These are phyloP conservation scores for Lactarius trivialis DNA, from an alignment of 768 basidiomycete species.

Conservation along the genomic window DNA sequence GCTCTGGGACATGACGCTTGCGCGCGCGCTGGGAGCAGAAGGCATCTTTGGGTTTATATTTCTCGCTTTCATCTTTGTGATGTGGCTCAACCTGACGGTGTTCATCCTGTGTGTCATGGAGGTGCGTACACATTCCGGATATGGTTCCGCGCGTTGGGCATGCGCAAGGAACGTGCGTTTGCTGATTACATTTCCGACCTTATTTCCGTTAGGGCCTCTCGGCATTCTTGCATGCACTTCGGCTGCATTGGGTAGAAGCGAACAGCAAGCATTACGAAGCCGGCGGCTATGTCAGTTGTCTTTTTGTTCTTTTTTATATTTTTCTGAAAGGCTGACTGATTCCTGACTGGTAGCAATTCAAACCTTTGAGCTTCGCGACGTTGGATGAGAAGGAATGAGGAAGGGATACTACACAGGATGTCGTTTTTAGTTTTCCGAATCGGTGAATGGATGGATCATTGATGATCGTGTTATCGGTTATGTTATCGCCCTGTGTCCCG, in stretches of 20 bases:
- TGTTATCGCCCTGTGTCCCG: background rate
- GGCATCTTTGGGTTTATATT: constrained; percentile 48
- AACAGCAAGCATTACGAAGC: constrained; percentile 96
- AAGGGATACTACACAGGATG: background rate
- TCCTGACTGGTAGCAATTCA: constrained; percentile 39
- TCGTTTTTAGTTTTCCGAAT: background rate
- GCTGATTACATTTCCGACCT: background rate
- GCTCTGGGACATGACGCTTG: constrained; percentile 85
- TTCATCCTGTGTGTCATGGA: constrained; percentile 90
- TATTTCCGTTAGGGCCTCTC: constrained; percentile 62
- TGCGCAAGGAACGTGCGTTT: constrained; percentile 20
- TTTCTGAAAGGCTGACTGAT: constrained; percentile 29
- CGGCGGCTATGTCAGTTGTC: constrained; percentile 70
- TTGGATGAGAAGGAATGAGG: constrained; percentile 33
- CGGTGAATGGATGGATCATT: background rate
- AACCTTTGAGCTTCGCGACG: constrained; percentile 42
- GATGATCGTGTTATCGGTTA: background rate
- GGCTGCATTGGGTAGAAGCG: constrained; percentile 97
- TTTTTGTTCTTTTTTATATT: too few species aligned
- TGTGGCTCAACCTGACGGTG: constrained; percentile 82
- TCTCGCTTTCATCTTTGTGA: constrained; percentile 42
- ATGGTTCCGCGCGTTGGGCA: background rate
- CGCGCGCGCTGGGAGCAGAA: constrained; percentile 49
- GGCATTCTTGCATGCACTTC: constrained; percentile 92
- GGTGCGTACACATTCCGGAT: constrained; percentile 42